phyloP scores from a whole-genome alignment of 2,329 filamentous ascomycete genomes.

The Fonsecaea pedrosoi region DNA sequence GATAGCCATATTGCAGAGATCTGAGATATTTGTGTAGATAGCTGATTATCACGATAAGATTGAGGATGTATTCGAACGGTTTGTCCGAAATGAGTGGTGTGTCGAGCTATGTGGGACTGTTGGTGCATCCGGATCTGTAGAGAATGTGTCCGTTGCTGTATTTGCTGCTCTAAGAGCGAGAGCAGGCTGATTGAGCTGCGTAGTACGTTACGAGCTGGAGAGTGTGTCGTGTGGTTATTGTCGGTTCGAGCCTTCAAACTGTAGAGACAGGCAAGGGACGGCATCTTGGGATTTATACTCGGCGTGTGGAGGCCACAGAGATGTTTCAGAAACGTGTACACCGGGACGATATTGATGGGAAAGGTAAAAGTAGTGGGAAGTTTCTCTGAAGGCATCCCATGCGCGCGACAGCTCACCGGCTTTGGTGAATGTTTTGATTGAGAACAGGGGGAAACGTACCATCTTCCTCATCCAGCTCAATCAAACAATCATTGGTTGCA shows the following conservation, averaged over 20 bases:
- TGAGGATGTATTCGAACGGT: neutral
- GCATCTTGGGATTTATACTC: neutral
- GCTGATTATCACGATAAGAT: conserved; percentile 4
- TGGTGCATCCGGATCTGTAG: conserved; percentile 6
- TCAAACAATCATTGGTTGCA: neutral
- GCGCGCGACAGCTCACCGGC: neutral
- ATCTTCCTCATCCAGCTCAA: neutral
- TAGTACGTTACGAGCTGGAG: neutral
- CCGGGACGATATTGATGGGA: neutral
- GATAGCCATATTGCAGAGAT: conserved; percentile 37
- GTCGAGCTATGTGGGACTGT: neutral
- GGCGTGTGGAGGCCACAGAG: no score
- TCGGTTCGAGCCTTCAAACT: neutral
- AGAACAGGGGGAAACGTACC: neutral
- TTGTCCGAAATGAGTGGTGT: conserved; percentile 2
- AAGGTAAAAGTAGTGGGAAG: neutral
- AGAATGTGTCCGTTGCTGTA: neutral
- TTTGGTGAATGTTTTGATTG: neutral
- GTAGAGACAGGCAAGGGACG: neutral
- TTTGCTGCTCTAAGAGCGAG: neutral
- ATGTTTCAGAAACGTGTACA: neutral
- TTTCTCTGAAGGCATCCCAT: neutral
- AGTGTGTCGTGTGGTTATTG: neutral
- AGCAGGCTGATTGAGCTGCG: neutral
- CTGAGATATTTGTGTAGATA: neutral